Percentiles rank a stretch among this genome's conserved stretches.
Conservation (phyloP, 371 early-diverging fungal genomes). For the Polyrhizophydium stewartii region DNA sequence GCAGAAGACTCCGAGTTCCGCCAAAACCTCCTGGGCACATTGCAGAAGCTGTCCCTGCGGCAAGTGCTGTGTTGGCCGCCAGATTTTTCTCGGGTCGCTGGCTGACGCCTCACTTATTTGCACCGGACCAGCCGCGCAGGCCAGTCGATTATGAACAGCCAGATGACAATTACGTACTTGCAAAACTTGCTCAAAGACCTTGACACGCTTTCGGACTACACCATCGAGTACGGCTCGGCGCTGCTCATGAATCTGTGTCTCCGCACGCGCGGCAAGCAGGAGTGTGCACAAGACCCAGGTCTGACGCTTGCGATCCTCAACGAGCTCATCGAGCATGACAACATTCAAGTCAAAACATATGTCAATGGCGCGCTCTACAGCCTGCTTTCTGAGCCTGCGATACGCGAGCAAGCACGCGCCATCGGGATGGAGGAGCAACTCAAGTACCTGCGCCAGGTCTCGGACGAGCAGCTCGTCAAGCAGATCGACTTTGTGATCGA, state of each 20-base stretch:
- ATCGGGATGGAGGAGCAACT: conserved; percentile 32
- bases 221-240: conserved; percentile 40
- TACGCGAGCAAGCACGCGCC: conserved; percentile 26
- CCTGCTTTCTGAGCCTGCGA: conserved; percentile 28
- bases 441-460: conserved; percentile 6
- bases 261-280: conserved; percentile 29
- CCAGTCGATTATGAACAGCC: conserved; percentile 34
- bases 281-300: conserved; percentile 19
- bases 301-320: conserved; percentile 18
- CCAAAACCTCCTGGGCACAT: conserved; percentile 36
- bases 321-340: conserved; percentile 32
- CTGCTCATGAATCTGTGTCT: conserved; percentile 47
- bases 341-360: conserved; percentile 42
- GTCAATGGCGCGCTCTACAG: conserved; percentile 44
- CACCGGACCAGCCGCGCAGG: conserved; percentile 21
- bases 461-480: conserved; percentile 20
- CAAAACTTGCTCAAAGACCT: conserved; percentile 22
- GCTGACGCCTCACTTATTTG: neutral
- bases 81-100: neutral
- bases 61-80: neutral
- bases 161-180: conserved; percentile 22
- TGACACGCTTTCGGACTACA: conserved; percentile 32
- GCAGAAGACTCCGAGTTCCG: conserved; percentile 19
- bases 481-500: conserved; percentile 37
- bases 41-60: conserved; percentile 47